Evolutionary conservation across 164 flowering plant genomes (phyloP).

Genomic region (Umbilicus rupestris): DNA sequence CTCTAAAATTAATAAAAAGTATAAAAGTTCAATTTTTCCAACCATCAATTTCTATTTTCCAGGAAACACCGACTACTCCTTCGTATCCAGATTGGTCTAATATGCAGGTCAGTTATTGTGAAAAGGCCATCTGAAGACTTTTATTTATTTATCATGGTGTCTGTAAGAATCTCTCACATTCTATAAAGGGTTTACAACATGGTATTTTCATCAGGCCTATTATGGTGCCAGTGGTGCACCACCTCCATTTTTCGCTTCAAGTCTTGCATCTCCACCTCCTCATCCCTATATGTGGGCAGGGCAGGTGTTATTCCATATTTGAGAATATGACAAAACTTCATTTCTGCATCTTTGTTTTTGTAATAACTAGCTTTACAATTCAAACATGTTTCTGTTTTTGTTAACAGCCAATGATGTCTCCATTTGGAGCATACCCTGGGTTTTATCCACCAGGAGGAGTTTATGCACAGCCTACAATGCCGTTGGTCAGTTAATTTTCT

Average conservation of each 20-base stretch:
- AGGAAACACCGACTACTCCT: constrained; percentile 46
- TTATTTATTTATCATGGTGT: background rate
- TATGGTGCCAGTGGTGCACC: constrained; percentile 69
- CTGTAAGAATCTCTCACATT: background rate
- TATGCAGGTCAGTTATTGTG: constrained; percentile 53
- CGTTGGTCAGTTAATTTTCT: constrained; percentile 35
- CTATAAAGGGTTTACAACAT: constrained; percentile 14
- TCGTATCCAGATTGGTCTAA: constrained; percentile 73
- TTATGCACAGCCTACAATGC: constrained; percentile 72
- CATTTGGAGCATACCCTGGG: constrained; percentile 77
- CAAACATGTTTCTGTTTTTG: constrained; percentile 5
- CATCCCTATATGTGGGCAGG: constrained; percentile 80
- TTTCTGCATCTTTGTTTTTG: background rate
- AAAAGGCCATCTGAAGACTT: background rate
- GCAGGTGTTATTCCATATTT: constrained; percentile 41
- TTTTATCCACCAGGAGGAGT: constrained; percentile 76
- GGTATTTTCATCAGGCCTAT: constrained; percentile 55
- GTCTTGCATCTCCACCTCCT: constrained; percentile 73
- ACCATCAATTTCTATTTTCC: constrained; percentile 7
- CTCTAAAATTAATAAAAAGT: background rate
- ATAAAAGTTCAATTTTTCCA: background rate
- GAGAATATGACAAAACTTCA: no score
- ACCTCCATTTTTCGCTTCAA: constrained; percentile 54
- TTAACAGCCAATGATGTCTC: constrained; percentile 81
- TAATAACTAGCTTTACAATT: constrained; percentile 1